Evolutionary conservation across 1,284 basidiomycete genomes (phyloP), one percentile per base, ranked within the genome.

Genomic region (Cryptococcus sp.): DNA sequence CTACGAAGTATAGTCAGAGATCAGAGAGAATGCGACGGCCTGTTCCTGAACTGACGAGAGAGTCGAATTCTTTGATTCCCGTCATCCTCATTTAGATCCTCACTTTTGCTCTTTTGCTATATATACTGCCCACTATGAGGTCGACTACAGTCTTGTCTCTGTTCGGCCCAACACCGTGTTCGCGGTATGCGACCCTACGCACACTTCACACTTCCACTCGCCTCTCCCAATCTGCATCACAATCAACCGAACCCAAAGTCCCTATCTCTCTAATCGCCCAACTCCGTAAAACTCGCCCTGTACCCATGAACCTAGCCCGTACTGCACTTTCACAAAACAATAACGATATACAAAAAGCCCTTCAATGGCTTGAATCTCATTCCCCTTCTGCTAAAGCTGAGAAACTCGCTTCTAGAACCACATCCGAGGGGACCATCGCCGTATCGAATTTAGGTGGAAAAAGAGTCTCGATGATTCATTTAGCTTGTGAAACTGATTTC

Each of bases 401-500:
- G 46, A 97, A 96, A 74, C 81, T 97, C 10, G 82, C 83, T 0
- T 82, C 81, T 21, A 78, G 93, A 47, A 73, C 78, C 9, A 84
- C 92, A 1, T 80, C 81, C 28, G 85, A 96, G 65, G 93, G 93
- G 1, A 78, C 91, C 5, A 79, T 97, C 32, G 85, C 84, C 44
- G 78, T 88, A 18, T 84, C 83, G 28, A 76, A 93, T 9, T 81
- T 94, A 4, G 81, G 82, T 23, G 64, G 65, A 11, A 79, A 88
- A 40, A 82, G 88, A 23, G 91, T 87, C 5, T 84, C 86, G 13
- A 88, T 97, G 80, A 79, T 97, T 53, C 93, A 98, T 74, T 80
- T 97, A 56, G 92, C 91, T 66, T 97, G 93, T 79, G 93, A 98
- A 78, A 97, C 93, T 40, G 93, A 98, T 76, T 97, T 97, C 72